Evolutionary conservation across 192 early-diverging fungal genomes (phyloP).

Genomic region (Backusella macrospora): DNA sequence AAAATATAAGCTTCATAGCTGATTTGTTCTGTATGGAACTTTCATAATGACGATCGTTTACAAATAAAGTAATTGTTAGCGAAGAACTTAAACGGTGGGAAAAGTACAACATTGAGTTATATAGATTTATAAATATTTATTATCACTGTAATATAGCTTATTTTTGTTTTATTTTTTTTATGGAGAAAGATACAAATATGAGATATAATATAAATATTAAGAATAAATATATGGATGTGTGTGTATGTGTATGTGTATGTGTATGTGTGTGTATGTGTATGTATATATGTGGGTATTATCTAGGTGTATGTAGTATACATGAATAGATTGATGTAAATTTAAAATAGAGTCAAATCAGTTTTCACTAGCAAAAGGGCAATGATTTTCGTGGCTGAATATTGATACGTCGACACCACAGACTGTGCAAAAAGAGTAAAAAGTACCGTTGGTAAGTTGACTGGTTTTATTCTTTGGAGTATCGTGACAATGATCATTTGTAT

Average conservation of each 20-base stretch:
- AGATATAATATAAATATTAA: no score
- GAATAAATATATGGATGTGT: no score
- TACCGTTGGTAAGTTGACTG: not conserved
- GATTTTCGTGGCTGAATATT: conserved; percentile 11
- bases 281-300: not conserved
- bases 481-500: not conserved
- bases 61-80: conserved; percentile 12
- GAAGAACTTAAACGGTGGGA: not conserved
- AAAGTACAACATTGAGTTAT: no score
- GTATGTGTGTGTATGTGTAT: no score
- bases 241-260: no score
- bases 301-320: not conserved
- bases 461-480: not conserved
- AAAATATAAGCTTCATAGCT: not conserved
- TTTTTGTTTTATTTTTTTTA: no score
- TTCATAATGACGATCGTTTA: not conserved
- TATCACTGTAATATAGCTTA: no score
- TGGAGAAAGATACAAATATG: no score
- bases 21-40: not conserved
- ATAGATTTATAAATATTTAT: no score
- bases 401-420: conserved; percentile 18
- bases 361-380: conserved; percentile 9
- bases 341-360: not conserved
- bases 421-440: conserved; percentile 9
- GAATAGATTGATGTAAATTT: not conserved